Conservation (phyloP, 345 rosid genomes). For the Erysimum cheiranthoides region DNA sequence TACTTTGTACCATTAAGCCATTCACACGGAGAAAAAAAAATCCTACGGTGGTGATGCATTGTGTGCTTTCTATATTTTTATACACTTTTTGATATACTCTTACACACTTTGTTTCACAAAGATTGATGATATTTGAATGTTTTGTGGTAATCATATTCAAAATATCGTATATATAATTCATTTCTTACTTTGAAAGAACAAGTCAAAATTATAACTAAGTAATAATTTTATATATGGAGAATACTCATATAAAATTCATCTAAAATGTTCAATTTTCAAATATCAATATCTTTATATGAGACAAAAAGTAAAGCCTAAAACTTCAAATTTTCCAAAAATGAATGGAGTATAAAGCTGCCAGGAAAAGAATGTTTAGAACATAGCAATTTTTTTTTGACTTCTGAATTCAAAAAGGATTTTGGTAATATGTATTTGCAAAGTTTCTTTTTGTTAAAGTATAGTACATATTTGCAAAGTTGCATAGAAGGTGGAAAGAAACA, state of each 20-base stretch:
- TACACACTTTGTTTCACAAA: not conserved
- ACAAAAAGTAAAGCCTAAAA: not conserved
- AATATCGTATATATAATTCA: not conserved
- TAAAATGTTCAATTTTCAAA: not conserved
- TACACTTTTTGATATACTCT: slow-evolving; percentile 12
- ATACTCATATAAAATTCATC: not conserved
- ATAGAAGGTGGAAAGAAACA: not conserved
- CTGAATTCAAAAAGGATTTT: not conserved
- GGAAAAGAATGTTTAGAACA: no score
- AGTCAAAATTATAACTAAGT: not conserved
- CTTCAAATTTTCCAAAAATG: not conserved
- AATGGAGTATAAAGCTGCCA: not conserved
- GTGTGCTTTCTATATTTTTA: slow-evolving; percentile 10
- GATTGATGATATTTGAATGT: not conserved
- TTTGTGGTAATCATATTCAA: not conserved
- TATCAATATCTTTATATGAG: not conserved
- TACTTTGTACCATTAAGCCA: slow-evolving; percentile 17
- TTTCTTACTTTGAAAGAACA: not conserved
- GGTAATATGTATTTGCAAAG: not conserved
- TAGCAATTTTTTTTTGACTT: no score
- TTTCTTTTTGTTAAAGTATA: no score
- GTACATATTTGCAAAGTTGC: not conserved
- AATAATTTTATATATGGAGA: not conserved
- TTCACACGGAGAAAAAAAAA: slow-evolving; percentile 23
- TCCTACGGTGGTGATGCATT: slow-evolving; percentile 27